Percentiles rank a stretch among this genome's conserved stretches.
phyloP scores from a whole-genome alignment of 2,329 filamentous ascomycete genomes.

The Botryotinia globosa region DNA sequence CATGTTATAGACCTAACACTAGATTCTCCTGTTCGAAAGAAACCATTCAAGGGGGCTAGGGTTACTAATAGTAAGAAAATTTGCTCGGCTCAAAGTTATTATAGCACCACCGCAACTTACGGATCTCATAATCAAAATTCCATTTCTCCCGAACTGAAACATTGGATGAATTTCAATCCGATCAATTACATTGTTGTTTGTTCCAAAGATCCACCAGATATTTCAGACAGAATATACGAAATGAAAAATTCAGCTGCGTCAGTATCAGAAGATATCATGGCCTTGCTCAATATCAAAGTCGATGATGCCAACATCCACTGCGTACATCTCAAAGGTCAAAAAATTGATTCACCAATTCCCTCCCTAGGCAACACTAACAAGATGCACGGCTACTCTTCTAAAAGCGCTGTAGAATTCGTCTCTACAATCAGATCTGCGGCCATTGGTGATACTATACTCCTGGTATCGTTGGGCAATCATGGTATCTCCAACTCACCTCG shows the following conservation, averaged over 20 bases:
- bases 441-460: not conserved
- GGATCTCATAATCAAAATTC: not conserved
- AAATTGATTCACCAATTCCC: not conserved
- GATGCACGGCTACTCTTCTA: not conserved
- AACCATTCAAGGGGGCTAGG: not conserved
- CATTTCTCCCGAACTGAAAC: not conserved
- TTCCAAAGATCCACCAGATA: not conserved
- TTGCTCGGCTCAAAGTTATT: not conserved
- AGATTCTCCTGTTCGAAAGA: not conserved
- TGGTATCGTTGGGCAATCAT: not conserved
- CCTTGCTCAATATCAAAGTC: not conserved
- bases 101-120: not conserved
- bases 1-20: not conserved
- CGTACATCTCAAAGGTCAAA: not conserved
- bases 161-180: not conserved
- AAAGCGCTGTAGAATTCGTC: not conserved
- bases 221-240: not conserved
- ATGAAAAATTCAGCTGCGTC: accelerated
- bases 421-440: not conserved
- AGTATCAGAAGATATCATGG: not conserved
- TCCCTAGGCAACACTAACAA: not conserved
- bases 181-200: not conserved
- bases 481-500: not conserved
- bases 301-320: not conserved
- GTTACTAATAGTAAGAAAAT: not conserved